Conservation (phyloP, 352 stramenopile genomes). For the Phytophthora nicotianae region DNA sequence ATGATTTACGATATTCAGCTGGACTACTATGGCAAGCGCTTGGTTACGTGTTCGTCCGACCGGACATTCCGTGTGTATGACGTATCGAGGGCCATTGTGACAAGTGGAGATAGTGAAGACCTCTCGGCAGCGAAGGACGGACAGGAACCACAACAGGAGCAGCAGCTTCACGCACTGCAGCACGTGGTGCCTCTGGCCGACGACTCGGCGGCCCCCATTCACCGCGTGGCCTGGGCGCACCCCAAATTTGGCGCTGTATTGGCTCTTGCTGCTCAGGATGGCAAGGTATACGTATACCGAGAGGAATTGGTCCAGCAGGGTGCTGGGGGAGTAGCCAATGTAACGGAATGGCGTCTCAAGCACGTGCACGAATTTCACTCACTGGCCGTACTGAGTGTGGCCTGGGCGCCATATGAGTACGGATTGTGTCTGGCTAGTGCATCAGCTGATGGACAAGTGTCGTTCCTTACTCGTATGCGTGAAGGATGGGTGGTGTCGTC, state of each 20-base stretch:
- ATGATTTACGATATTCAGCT: conserved; percentile 92
- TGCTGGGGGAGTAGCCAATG: conserved; percentile 25
- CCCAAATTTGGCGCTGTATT: conserved; percentile 85
- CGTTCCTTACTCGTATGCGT: conserved; percentile 79
- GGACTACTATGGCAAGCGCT: conserved; percentile 87
- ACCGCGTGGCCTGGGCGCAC: conserved; percentile 86
- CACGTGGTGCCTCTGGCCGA: conserved; percentile 66
- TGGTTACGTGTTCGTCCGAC: conserved; percentile 83
- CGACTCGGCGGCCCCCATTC: conserved; percentile 71
- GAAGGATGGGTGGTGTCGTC: conserved; percentile 84
- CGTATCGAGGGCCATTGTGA: conserved; percentile 57
- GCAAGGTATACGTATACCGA: conserved; percentile 87
- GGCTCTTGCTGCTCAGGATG: conserved; percentile 78
- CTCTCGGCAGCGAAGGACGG: conserved; percentile 8
- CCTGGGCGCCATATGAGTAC: conserved; percentile 89
- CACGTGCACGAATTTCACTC: conserved; percentile 78
- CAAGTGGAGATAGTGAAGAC: conserved; percentile 11
- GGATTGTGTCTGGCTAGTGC: conserved; percentile 79
- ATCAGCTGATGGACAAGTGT: conserved; percentile 84
- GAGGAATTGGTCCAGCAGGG: conserved; percentile 73
- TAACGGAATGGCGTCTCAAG: conserved; percentile 79
- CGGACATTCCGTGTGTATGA: conserved; percentile 88
- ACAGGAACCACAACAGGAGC: conserved; percentile 12
- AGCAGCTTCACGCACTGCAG: conserved; percentile 52
- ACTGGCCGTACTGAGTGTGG: conserved; percentile 79